Evolutionary conservation across 768 basidiomycete species (phyloP), one percentile per base, ranked within the genome.

Genomic region (Kwoniella dejecticola): DNA sequence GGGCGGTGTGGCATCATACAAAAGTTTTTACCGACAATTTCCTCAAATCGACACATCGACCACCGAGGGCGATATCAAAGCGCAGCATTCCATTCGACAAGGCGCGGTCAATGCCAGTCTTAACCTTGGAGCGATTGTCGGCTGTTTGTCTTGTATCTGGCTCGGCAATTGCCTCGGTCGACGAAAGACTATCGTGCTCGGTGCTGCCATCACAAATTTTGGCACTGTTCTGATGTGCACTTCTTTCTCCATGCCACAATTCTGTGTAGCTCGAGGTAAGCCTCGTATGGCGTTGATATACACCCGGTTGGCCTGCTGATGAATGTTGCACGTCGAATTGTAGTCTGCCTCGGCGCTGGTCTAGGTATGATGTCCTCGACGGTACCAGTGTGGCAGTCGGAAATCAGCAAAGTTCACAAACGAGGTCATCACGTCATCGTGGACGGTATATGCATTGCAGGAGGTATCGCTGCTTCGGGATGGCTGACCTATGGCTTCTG

Each of bases 311-410:
- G n/a, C n/a, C n/a, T n/a, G n/a, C n/a, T n/a, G n/a, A n/a, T n/a
- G n/a, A n/a, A n/a, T n/a, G n/a, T n/a, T 63, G 42, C 36, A 33
- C 19, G 4, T n/a, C 24, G n/a, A 5, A 17, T 27, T 13, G 29
- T 27, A 68, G 67, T 68, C 36, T 33, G 64, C 12, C 52, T 64
- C 38, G 67, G 67, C 11, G 46, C 52, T 23, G 67, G 67, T 23
- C 50, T 64, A 23, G 67, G 67, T 23, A 60, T 61, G 59, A 64
- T 62, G 54, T 55, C 57, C 21, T 58, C 67, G 10, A 64, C 63
- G 7, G 67, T 62, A 31, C 67, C 67, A 8, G 63, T 68, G 12
- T 68, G 67, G 67, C 62, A 64, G 53, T 62, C 67, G 10, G 67
- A 68, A 49, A 61, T 52, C 12, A 62, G 59, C 56, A 64, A 62